These are phyloP conservation scores for Backusella mclennaniae DNA, from an alignment of 192 early-diverging fungal species.

Conservation along the genomic window DNA sequence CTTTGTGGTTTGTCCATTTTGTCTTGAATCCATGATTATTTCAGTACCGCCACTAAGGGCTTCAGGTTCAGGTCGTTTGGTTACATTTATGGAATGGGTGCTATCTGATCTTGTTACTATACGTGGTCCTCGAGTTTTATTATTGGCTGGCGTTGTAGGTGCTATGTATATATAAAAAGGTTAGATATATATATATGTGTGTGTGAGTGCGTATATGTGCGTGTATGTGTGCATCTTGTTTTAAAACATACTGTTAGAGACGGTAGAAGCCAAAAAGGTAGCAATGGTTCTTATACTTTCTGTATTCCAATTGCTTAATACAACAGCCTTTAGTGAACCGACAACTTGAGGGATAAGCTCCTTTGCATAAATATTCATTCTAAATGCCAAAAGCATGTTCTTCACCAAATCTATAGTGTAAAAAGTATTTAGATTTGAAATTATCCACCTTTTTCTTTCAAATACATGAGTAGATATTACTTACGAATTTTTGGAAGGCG, in stretches of 20 bases:
- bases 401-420: slow-evolving; percentile 55
- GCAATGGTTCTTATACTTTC: slow-evolving; percentile 59
- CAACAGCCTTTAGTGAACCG: slow-evolving; percentile 50
- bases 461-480: not conserved
- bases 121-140: not conserved
- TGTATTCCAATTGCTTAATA: slow-evolving; percentile 54
- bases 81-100: not conserved
- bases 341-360: slow-evolving; percentile 52
- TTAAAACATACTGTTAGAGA: slow-evolving; percentile 47
- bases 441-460: not conserved
- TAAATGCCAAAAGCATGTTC: slow-evolving; percentile 56
- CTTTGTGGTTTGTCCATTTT: not conserved
- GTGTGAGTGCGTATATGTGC: no score
- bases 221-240: not conserved
- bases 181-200: not conserved
- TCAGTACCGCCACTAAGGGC: not conserved
- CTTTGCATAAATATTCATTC: slow-evolving; percentile 56
- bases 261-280: slow-evolving; percentile 61
- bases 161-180: not conserved
- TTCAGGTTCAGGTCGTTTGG: not conserved
- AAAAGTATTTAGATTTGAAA: not conserved
- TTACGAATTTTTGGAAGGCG: slow-evolving; percentile 59
- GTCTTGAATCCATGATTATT: slow-evolving; percentile 17
- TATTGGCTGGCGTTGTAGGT: not conserved
- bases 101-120: not conserved